These are phyloP conservation scores for Dentipellis fragilis DNA, from an alignment of 768 basidiomycete species.

Conservation along the genomic window DNA sequence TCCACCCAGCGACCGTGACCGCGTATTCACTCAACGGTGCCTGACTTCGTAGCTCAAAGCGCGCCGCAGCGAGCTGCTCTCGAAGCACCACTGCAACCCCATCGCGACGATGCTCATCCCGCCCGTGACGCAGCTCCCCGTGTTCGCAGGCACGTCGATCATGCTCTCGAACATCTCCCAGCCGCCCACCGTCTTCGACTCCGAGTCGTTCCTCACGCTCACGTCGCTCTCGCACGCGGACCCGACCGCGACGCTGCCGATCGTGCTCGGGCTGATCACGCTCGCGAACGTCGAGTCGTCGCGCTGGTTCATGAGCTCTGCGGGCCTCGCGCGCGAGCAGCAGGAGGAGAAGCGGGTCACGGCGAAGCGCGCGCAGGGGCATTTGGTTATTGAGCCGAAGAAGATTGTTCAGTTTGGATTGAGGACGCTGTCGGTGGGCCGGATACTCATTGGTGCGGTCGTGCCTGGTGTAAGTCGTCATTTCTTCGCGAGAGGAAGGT, in stretches of 20 bases:
- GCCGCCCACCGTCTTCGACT: constrained; percentile 57
- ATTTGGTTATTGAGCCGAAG: constrained; percentile 34
- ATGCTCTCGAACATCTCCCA: constrained; percentile 44
- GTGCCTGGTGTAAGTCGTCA: constrained; percentile 55
- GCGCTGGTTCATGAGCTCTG: constrained; percentile 59
- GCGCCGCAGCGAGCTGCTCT: constrained; percentile 50
- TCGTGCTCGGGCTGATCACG: constrained; percentile 61
- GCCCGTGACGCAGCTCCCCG: constrained; percentile 56
- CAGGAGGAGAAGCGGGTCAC: constrained; percentile 38
- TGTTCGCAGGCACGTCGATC: constrained; percentile 60
- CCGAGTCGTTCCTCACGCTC: constrained; percentile 68
- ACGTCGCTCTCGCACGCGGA: constrained; percentile 64
- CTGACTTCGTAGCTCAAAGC: constrained; percentile 33
- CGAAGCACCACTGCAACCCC: constrained; percentile 47
- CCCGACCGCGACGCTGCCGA: constrained; percentile 58
- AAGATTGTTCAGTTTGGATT: constrained; percentile 46
- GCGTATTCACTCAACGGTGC: background rate
- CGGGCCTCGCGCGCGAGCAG: constrained; percentile 40
- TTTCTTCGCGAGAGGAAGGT: background rate
- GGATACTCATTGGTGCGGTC: constrained; percentile 58
- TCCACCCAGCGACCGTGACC: background rate
- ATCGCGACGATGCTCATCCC: constrained; percentile 49
- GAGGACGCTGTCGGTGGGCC: constrained; percentile 47
- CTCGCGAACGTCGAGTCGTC: constrained; percentile 74
- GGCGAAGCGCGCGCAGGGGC: constrained; percentile 30